Evolutionary conservation across 768 basidiomycete species (phyloP).

Genomic region (Panellus pusillus): DNA sequence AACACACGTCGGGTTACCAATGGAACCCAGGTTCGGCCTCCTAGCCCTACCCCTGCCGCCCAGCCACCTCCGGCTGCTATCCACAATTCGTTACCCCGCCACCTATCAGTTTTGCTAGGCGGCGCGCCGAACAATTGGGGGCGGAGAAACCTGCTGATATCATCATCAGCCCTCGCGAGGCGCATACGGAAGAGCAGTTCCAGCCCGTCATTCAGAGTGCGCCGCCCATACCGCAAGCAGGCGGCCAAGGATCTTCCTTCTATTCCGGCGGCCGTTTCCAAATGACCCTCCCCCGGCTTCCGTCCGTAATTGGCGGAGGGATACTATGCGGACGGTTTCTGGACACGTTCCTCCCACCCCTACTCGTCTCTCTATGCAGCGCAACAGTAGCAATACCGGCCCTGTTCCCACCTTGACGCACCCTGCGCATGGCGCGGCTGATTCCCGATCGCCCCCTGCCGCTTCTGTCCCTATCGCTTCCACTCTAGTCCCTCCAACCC

Average conservation of each 20-base stretch:
- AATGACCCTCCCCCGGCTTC: conserved; percentile 70
- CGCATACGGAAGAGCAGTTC: conserved; percentile 51
- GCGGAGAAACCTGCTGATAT: conserved; percentile 78
- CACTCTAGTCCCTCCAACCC: conserved; percentile 66
- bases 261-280: conserved; percentile 44
- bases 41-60: conserved; percentile 20
- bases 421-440: conserved; percentile 16
- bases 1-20: conserved; percentile 30
- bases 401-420: conserved; percentile 10
- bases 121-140: conserved; percentile 67
- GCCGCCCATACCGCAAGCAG: conserved; percentile 61
- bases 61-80: conserved; percentile 27
- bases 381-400: conserved; percentile 21
- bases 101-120: conserved; percentile 75
- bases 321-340: conserved; percentile 48
- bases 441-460: conserved; percentile 50
- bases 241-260: conserved; percentile 35
- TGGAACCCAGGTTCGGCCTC: conserved; percentile 22
- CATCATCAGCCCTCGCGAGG: conserved; percentile 69
- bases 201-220: conserved; percentile 76
- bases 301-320: conserved; percentile 45
- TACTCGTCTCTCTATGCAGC: conserved; percentile 56
- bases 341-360: conserved; percentile 73
- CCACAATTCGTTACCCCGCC: conserved; percentile 60
- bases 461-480: conserved; percentile 69